Conservation (phyloP, 2,329 filamentous ascomycete genomes). For the Drechslera avenae region DNA sequence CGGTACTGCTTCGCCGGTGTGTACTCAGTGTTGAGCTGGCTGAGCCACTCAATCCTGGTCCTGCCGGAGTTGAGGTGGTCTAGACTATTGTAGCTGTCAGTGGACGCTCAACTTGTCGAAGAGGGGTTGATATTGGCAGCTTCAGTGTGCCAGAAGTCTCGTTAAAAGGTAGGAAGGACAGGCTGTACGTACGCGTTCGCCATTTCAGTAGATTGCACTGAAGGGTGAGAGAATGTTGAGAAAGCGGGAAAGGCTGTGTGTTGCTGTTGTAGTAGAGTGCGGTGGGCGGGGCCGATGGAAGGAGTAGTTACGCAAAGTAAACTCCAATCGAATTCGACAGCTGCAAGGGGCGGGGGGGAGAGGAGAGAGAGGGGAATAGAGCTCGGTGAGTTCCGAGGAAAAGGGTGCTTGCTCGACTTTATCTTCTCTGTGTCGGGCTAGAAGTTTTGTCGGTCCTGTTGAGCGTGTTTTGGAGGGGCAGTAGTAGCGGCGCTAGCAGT, state of each 20-base stretch:
- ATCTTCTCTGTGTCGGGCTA: constrained; percentile 26
- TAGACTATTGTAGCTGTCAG: constrained; percentile 29
- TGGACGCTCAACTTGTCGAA: neutral
- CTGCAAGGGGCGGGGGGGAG: constrained; percentile 5
- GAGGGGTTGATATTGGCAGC: neutral
- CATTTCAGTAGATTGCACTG: constrained; percentile 52
- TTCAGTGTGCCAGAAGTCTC: too few species aligned
- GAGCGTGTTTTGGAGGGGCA: constrained; percentile 32
- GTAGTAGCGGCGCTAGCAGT: constrained; percentile 21
- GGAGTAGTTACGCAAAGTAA: constrained; percentile 8
- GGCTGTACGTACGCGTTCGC: constrained; percentile 66
- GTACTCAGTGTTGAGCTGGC: constrained; percentile 86
- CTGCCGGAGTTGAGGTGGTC: constrained; percentile 81
- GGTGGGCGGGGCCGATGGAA: constrained; percentile 25
- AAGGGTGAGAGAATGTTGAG: constrained; percentile 12
- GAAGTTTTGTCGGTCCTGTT: constrained; percentile 30
- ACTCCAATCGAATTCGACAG: constrained; percentile 18
- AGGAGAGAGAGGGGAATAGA: neutral
- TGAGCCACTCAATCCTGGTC: constrained; percentile 72
- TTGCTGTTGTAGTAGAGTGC: constrained; percentile 9
- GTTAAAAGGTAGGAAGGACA: neutral
- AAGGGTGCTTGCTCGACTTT: constrained; percentile 25
- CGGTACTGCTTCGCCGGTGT: constrained; percentile 87
- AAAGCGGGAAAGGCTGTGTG: constrained; percentile 10
- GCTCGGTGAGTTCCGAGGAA: constrained; percentile 6